phyloP scores from a whole-genome alignment of 2,329 filamentous ascomycete species.

The Botryotinia convoluta region DNA sequence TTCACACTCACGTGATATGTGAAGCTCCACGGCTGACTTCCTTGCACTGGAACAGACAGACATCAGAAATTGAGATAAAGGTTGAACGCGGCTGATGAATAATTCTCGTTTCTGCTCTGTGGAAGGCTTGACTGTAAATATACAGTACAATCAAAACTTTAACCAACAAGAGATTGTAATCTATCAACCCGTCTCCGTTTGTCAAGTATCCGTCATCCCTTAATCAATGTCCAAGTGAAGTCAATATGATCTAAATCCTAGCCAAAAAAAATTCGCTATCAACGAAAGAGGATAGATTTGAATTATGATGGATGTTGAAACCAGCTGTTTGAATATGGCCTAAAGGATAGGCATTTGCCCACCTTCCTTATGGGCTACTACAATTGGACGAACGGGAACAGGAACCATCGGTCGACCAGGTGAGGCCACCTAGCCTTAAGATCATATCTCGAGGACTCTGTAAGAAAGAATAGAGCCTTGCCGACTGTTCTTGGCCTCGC shows the following conservation, averaged over 20 bases:
- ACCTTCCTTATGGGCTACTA: background rate
- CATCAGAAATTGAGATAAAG: background rate
- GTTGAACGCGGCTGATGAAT: no score
- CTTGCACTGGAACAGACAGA: background rate
- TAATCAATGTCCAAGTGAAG: background rate
- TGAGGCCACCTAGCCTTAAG: background rate
- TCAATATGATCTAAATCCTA: background rate
- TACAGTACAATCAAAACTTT: background rate
- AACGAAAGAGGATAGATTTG: background rate
- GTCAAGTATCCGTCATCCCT: background rate
- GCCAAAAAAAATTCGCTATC: background rate
- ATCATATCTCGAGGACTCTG: background rate
- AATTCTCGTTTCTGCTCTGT: background rate
- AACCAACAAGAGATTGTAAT: background rate
- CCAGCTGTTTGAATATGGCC: background rate
- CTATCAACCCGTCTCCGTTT: background rate
- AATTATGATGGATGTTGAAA: background rate
- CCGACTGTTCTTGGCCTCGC: background rate
- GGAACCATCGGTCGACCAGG: background rate
- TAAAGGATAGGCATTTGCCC: background rate
- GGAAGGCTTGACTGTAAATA: background rate
- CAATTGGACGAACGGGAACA: background rate
- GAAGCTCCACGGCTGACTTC: background rate
- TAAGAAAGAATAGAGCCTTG: background rate
- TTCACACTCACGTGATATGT: background rate